A percentile compares a stretch with the other conserved stretches of the same genome.
phyloP scores from a whole-genome alignment of 2,329 filamentous ascomycete species.

The Dryadomyces quercus-mongolicae region DNA sequence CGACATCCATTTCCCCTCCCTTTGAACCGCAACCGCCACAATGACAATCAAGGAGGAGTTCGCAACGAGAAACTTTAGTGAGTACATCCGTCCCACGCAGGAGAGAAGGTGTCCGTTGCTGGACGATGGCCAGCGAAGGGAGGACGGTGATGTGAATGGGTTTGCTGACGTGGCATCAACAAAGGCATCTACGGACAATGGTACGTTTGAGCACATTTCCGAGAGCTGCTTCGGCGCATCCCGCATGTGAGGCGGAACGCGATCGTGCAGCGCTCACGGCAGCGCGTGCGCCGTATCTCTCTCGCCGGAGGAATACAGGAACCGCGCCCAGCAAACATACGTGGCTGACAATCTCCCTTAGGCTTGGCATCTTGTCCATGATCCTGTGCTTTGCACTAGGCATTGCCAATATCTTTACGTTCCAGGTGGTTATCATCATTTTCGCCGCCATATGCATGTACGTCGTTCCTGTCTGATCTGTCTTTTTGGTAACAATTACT shows the following conservation, averaged over 20 bases:
- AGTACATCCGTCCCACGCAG: neutral
- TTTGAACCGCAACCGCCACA: neutral
- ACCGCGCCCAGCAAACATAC: neutral
- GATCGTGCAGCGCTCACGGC: no score
- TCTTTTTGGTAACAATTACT: neutral
- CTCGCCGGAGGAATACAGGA: neutral
- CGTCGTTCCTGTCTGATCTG: slow-evolving; percentile 15
- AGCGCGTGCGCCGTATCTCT: no score
- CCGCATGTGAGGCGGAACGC: no score
- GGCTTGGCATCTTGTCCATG: slow-evolving; percentile 60
- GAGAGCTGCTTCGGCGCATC: neutral
- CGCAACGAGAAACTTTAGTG: slow-evolving; percentile 63
- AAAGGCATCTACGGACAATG: slow-evolving; percentile 66
- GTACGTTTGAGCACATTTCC: slow-evolving; percentile 31
- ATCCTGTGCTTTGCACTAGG: slow-evolving; percentile 58
- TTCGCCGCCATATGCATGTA: slow-evolving; percentile 44
- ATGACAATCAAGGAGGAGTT: slow-evolving; percentile 57
- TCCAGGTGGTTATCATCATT: slow-evolving; percentile 33
- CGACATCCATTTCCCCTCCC: neutral
- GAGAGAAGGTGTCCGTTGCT: neutral
- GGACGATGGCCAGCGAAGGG: slow-evolving; percentile 4
- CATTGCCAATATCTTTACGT: slow-evolving; percentile 54
- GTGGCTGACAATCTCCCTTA: slow-evolving; percentile 19
- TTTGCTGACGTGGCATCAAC: slow-evolving; percentile 8
- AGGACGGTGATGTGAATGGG: neutral